A percentile compares a stretch with the other conserved stretches of the same genome.
Evolutionary conservation across 352 stramenopile genomes (phyloP).

Genomic region (Pythium brachiatum): DNA sequence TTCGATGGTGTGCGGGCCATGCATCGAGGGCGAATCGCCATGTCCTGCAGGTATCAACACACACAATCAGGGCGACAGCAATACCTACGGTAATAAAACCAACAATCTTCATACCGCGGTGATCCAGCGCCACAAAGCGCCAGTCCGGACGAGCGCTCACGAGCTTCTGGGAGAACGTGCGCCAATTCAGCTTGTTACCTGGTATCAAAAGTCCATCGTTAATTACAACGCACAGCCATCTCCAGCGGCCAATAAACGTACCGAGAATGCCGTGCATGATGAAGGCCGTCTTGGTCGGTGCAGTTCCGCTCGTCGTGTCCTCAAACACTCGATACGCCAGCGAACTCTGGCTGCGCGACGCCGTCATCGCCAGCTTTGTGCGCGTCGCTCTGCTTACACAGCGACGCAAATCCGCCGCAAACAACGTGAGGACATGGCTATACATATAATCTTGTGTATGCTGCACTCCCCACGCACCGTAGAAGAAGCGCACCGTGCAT

Average conservation of each 20-base stretch:
- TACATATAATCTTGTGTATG: neutral
- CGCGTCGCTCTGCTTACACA: neutral
- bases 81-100: too few relatives aligned
- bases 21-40: slow-evolving; percentile 70
- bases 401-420: neutral
- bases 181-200: slow-evolving; percentile 87
- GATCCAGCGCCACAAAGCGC: slow-evolving; percentile 63
- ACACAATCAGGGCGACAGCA: slow-evolving; percentile 1
- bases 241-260: too few relatives aligned
- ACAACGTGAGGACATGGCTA: neutral
- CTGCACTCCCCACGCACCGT: neutral
- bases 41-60: slow-evolving; percentile 35
- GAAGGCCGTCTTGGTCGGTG: slow-evolving; percentile 63
- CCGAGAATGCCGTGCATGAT: slow-evolving; percentile 84
- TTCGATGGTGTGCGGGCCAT: slow-evolving; percentile 53
- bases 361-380: neutral
- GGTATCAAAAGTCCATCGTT: too few relatives aligned
- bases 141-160: slow-evolving; percentile 33
- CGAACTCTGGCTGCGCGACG: slow-evolving; percentile 39
- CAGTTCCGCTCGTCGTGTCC: slow-evolving; percentile 28
- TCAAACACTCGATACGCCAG: slow-evolving; percentile 68
- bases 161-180: slow-evolving; percentile 71
- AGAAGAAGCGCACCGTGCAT: neutral
- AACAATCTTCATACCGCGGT: slow-evolving; percentile 57
- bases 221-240: too few relatives aligned